Evolutionary conservation across 2,329 filamentous ascomycete species (phyloP), one percentile per base, ranked within the genome.

Genomic region (Paracoccidioides brasiliensis): DNA sequence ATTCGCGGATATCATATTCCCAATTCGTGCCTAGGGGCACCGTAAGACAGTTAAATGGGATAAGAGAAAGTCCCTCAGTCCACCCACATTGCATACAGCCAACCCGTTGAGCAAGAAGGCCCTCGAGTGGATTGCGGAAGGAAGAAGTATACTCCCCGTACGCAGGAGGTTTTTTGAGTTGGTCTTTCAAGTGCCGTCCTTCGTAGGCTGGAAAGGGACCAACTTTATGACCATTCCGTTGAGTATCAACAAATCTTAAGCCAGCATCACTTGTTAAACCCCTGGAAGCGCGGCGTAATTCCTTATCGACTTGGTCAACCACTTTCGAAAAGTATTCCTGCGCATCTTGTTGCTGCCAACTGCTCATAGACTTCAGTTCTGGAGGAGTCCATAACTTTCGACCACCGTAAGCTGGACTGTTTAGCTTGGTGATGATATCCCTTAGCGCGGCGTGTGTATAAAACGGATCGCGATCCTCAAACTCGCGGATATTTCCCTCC

Each of bases 301-400:
- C 88, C 64, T 85, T 85, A 64, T 96, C 88, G 33, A 95, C 76
- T 63, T 90, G 84, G 61, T 91, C 89, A 50, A 96, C 71, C 12
- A 98, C 78, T 64, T 91, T 94, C 14, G 89, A 91, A 64, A 88
- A 96, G 69, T 97, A 98, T 69, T 98, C 93, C 67, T 97, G 93
- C 4, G 93, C 93, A 71, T 98, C 93, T 70, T 98, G 93, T 67
- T 97, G 93, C 62, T 94, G 87, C 81, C 87, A 95, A 35, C 88
- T 95, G 69, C 85, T 91, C 85, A 97, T 94, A 8, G 84, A 90
- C 70, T 95, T 95, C 48, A 96, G 74, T 55, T 85, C 81, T 0
- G 80, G 74, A 0, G 88, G 87, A 5, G 90, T 90, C 88, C 88
- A 95, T 12, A 96, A 75, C 22, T 84, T 85, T 63, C 78, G 79